Evolutionary conservation across 2,329 filamentous ascomycete genomes (phyloP).

Genomic region (Ophiostoma piceae): DNA sequence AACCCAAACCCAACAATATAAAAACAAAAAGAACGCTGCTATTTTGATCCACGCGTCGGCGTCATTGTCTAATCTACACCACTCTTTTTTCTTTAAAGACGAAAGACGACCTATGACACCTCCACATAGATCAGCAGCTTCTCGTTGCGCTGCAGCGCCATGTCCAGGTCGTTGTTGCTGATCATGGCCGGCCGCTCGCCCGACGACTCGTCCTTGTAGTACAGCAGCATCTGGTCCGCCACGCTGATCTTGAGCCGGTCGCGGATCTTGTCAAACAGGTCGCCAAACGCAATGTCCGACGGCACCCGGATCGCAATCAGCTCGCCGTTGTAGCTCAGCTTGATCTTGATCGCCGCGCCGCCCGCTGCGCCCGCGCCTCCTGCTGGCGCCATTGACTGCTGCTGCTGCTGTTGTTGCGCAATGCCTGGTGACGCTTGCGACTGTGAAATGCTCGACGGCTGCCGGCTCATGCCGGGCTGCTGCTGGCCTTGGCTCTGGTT

Average conservation of each 20-base stretch:
- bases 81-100: neutral
- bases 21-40: neutral
- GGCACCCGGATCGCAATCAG: constrained; percentile 88
- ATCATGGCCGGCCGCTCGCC: constrained; percentile 69
- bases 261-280: constrained; percentile 76
- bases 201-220: constrained; percentile 79
- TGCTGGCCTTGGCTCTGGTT: constrained; percentile 32
- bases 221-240: constrained; percentile 68
- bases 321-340: constrained; percentile 88
- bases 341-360: constrained; percentile 71
- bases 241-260: constrained; percentile 72
- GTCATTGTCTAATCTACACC: constrained; percentile 3
- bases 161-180: constrained; percentile 74
- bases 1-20: neutral
- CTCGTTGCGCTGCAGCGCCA: constrained; percentile 75
- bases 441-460: constrained; percentile 46
- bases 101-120: constrained; percentile 37
- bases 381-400: constrained; percentile 28
- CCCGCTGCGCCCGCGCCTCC: neutral
- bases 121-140: constrained; percentile 77
- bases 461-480: constrained; percentile 37
- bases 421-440: constrained; percentile 50
- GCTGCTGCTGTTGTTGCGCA: constrained; percentile 34
- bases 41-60: constrained; percentile 11
- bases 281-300: constrained; percentile 68